A percentile compares a stretch with the other conserved stretches of the same genome.
phyloP scores from a whole-genome alignment of 306 rosid genomes.

The Neltuma alba region DNA sequence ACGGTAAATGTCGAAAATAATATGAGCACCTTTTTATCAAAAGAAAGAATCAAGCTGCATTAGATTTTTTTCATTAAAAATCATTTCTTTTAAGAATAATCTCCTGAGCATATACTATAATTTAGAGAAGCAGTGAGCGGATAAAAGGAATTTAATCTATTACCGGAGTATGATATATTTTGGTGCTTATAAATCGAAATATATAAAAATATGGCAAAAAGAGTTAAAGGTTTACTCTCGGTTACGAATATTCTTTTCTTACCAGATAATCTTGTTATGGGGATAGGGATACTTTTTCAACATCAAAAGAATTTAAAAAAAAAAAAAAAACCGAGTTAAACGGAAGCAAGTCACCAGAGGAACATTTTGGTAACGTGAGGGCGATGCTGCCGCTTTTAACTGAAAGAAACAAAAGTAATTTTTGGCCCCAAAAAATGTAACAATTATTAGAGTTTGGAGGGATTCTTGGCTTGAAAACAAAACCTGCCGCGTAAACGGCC shows the following conservation, averaged over 20 bases:
- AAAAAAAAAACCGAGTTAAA: background rate
- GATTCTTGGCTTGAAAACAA: background rate
- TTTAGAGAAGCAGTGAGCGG: background rate
- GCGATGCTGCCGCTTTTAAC: background rate
- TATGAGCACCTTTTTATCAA: too few relatives aligned
- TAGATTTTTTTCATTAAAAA: too few relatives aligned
- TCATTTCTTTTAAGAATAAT: too few relatives aligned
- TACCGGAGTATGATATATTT: background rate
- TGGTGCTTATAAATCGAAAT: background rate
- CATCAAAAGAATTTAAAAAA: background rate
- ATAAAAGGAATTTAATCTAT: background rate
- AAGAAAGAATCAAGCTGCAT: too few relatives aligned
- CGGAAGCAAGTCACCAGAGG: background rate
- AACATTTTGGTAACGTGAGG: background rate
- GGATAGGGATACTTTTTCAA: background rate
- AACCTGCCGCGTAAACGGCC: background rate
- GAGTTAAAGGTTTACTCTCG: background rate
- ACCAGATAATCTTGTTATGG: background rate
- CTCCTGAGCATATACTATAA: background rate
- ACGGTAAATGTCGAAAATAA: too few relatives aligned
- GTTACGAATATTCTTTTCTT: constrained; percentile 9
- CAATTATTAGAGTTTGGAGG: background rate
- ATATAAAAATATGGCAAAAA: background rate
- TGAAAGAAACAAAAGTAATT: background rate
- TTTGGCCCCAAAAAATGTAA: background rate